Base-by-base conservation (phyloP, 1,139 yeast species). In the Zhuliangozyma parablackwelliae region DNA sequence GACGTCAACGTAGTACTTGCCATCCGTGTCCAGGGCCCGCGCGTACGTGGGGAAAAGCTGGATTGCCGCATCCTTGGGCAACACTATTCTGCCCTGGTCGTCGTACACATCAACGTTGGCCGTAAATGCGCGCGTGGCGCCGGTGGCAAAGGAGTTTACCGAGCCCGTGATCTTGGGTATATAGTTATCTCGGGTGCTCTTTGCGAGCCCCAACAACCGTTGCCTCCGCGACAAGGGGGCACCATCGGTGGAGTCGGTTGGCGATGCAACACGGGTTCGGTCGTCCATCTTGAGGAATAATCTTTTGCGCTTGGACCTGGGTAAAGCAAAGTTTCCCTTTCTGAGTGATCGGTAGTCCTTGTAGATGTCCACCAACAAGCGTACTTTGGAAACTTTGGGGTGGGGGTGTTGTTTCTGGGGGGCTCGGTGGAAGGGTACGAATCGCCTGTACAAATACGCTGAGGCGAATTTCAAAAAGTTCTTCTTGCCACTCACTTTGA, bases 11-110 rank as follows among this genome's bases (percentile, higher is more conserved):
- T 72, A 68, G 52, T 63, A 80, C 20, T 49, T 51, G 6, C 54
- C 57, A 8, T 58, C 60, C 12, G 47, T 53, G 13, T 55, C 42
- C 16, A 82, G 61, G 0, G 88, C 72, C 16, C 82, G 61, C 0
- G 88, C 72, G 54, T 82, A 86, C 6, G 87, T 75, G 2, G 90
- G 90, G 48, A 80, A 84, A 7, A 53, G 74, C 7, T 65, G 57
- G 34, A 70, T 60, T 3, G 59, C 40, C 5, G 75, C 63, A 41
- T 66, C 69, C 26, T 54, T 52, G 6, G 75, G 75, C 26, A 65
- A 46, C 21, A 58, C 46, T 21, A 67, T 48, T 39, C 57, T 50
- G 3, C 72, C 72, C 10, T 52, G 42, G 10, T 56, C 65, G 39
- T 63, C 68, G 39, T 58, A 61, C 20, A 56, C 41, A 32, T 60